Base-by-base conservation (phyloP, 1,284 basidiomycete genomes). In the Rhodotorula sp. region DNA sequence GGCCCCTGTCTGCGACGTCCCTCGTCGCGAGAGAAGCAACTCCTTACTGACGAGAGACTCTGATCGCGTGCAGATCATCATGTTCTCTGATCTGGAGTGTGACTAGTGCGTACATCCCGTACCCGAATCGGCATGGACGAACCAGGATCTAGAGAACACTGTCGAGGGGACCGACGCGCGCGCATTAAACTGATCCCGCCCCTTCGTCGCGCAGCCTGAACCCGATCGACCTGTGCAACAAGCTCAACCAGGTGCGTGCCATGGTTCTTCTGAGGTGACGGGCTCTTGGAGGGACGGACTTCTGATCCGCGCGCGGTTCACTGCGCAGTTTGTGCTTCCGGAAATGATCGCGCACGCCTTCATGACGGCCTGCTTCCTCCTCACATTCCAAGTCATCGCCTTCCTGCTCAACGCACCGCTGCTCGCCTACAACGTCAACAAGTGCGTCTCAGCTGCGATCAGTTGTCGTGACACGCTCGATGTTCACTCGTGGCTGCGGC, bases 161-260 rank as follows among this genome's bases (percentile, higher is more conserved):
- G 1, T 34, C 26, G 26, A n/a, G 2, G 20, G 10, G 15, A 2
- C 20, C 20, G 12, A 26, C 21, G n/a, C 48, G 7, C 39, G 39
- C 39, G 10, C 39, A 2, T 8, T 8, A 43, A 43, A 48, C 64
- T 64, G 31, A 65, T 31, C 43, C 21, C 34, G 10, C 18, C n/a
- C 78, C 78, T 46, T 78, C 78, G 52, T 69, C 78, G 16, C 47
- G n/a, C 86, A 99, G 98, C 85, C 97, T 99, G 86, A 99, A 99
- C 85, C 96, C 96, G 68, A 98, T 99, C 88, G 96, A 99, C 84
- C 89, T 99, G 52, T 99, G 97, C 85, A 98, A 98, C 85, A 98
- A 98, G 86, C 90, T 99, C 80, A 99, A 99, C 83, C 92, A 96
- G 84, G 96, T 97, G 76, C 48, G 65, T 21, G 15, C 6, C 57